Evolutionary conservation across 768 basidiomycete genomes (phyloP), one percentile per base, ranked within the genome.

Genomic region (Lyophyllum semitale): DNA sequence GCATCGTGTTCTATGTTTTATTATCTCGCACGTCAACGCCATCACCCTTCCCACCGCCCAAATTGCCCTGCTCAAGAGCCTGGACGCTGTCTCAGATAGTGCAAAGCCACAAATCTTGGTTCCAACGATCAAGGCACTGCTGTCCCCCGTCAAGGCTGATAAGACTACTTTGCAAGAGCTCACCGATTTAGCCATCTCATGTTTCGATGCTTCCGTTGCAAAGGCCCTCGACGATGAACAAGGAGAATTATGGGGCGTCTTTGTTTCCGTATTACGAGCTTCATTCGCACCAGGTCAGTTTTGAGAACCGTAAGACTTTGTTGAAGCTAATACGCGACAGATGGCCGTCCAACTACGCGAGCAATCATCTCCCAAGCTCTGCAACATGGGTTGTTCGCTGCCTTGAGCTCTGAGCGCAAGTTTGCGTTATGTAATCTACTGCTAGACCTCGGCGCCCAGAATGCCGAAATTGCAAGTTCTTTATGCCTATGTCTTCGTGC

Each of bases 11-110:
- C 64, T 91, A 38, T 92, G 88, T 65, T 94, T 82, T 68, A 68
- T 97, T 0, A 72, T 91, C 6, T 95, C 95, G 1, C 95, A 98
- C 66, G 76, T 89, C 59, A 78, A 80, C 44, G 80, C 83, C 4
- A 80, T 89, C 59, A 70, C 76, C 2, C 65, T 81, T 3, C 68
- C 80, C 2, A 54, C 63, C 1, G 77, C 81, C 17, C 83, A 85
- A 56, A 64, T 82, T 11, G 65, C 72, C 11, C 70, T 98, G 0
- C 75, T 98, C 17, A 71, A 66, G 54, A 66, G 73, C 5, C 50
- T 81, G 9, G 68, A 74, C 25, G 70, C 73, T 8, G 73, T 89
- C 35, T 73, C 80, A 3, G 83, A 84, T 62, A 67, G 62, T 50
- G 66, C 68, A 0, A 80, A 75, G 61, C 71, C 83, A 7, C 76